A percentile compares a stretch with the other conserved stretches of the same genome.
These are phyloP conservation scores for Durusdinium trenchii DNA, from an alignment of 73 alveolate genomes.

Conservation along the genomic window DNA sequence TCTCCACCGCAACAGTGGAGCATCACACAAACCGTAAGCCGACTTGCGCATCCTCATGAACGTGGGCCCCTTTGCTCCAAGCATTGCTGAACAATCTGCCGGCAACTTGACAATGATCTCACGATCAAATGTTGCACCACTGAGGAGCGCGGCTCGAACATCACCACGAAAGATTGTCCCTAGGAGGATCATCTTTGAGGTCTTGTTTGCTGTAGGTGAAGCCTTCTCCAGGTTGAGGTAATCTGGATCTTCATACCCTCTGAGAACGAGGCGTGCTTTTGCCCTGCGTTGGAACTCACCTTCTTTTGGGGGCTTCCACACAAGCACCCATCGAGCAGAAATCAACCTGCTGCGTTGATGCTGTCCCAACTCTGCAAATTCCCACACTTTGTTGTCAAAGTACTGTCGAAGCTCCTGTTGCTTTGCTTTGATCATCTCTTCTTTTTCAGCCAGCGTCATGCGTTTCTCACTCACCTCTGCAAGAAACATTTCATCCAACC, in stretches of 20 bases:
- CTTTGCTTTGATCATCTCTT: too few species aligned
- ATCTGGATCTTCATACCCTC: constrained; percentile 56
- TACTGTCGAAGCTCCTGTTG: neutral
- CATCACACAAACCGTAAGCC: constrained; percentile 58
- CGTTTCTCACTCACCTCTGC: too few species aligned
- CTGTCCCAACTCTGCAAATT: neutral
- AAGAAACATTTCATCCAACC: too few species aligned
- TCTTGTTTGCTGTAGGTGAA: neutral
- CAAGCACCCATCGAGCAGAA: constrained; percentile 49
- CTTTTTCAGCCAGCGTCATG: too few species aligned
- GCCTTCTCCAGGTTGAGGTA: neutral
- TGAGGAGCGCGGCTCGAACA: neutral
- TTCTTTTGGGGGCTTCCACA: neutral
- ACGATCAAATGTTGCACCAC: neutral
- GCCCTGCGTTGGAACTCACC: neutral
- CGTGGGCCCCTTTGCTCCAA: neutral
- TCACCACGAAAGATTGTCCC: constrained; percentile 33
- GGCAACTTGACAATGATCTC: constrained; percentile 25
- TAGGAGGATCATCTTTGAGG: neutral
- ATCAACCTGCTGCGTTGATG: neutral
- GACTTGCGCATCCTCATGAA: neutral
- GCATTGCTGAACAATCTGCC: neutral
- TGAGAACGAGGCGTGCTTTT: constrained; percentile 60
- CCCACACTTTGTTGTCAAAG: constrained; percentile 44
- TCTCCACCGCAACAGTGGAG: constrained; percentile 20